Evolutionary conservation across 2,329 filamentous ascomycete genomes (phyloP).

Genomic region (Helicocarpus griseus): DNA sequence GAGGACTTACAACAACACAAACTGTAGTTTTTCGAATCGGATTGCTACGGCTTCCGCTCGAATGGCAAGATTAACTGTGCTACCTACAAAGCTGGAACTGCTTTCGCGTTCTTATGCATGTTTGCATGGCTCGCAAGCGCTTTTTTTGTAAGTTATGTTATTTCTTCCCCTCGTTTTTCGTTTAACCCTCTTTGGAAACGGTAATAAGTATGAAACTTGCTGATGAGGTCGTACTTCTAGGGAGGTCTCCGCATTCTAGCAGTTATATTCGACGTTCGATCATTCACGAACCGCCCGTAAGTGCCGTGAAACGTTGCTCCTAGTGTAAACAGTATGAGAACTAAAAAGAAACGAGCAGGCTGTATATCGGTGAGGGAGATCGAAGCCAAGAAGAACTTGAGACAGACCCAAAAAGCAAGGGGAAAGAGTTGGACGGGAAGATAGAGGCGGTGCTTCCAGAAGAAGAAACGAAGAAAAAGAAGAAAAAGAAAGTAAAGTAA

Average conservation of each 20-base stretch:
- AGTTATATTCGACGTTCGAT: neutral
- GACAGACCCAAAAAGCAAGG: neutral
- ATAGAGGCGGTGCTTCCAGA: neutral
- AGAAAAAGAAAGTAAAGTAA: conserved; percentile 1
- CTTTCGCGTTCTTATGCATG: neutral
- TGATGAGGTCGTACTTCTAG: neutral
- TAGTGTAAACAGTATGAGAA: neutral
- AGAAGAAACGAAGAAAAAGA: neutral
- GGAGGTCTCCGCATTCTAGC: neutral
- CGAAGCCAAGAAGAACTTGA: neutral
- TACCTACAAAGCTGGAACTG: neutral
- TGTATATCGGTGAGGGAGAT: neutral
- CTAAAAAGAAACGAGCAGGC: neutral
- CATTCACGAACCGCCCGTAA: conserved; percentile 1
- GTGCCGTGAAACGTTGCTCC: neutral
- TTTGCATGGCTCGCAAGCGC: conserved; percentile 2
- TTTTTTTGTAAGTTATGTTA: conserved; percentile 1
- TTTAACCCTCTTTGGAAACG: neutral
- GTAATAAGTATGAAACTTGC: neutral
- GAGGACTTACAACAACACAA: neutral
- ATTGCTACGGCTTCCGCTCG: conserved; percentile 2
- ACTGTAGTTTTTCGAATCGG: conserved; percentile 3
- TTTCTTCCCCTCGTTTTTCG: neutral
- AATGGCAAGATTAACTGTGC: conserved; percentile 1
- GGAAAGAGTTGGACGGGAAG: neutral